Base-by-base conservation (phyloP, 1,139 yeast species). In the Yamadazyma triangularis region DNA sequence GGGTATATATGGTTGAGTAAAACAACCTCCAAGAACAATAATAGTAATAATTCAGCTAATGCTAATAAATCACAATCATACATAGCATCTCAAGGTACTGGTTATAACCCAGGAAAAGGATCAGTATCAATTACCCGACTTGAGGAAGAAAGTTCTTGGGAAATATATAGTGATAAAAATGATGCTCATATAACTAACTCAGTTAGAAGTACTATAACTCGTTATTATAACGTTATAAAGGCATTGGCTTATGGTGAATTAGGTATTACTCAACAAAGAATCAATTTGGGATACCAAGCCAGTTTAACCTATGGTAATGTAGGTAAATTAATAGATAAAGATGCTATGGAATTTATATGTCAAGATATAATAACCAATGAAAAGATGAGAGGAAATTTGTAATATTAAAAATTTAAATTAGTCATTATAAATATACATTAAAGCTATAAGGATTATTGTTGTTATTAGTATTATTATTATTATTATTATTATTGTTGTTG, bases 81-180 rank as follows among this genome's bases (percentile, higher is more conserved):
- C 0, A 45, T 58, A 3, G 60, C 60, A 22, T 44, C 68, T n/a
- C 51, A 56, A 14, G 75, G 73, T 6, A 59, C 64, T 2, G 20
- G 20, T 18, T 76, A 75, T 41, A 65, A 66, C 14, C 75, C 82
- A 7, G 84, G 86, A 2, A 63, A 69, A 35, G 85, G 73, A 4
- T 65, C 76, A 13, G 76, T 79, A 2, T 72, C 91, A 4, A 84
- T 91, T 34, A 88, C 96, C 5, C 70, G 94, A 44, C 61, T 91
- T 29, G 97, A 93, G 52, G 96, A 91, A 51, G 95, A 88, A 50
- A 83, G 95, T 28, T 84, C 96, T 2, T 80, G 94, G 89, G 95
- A 89, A 50, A 91, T 93, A 31, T 93, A 93, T 58, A 82, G 94
- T 33, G 98, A 93, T 56, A 73, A 75, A 38, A 93, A 93, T 51